phyloP scores from a whole-genome alignment of 495 filamentous ascomycete genomes.

The Trichoderma asperelloides region DNA sequence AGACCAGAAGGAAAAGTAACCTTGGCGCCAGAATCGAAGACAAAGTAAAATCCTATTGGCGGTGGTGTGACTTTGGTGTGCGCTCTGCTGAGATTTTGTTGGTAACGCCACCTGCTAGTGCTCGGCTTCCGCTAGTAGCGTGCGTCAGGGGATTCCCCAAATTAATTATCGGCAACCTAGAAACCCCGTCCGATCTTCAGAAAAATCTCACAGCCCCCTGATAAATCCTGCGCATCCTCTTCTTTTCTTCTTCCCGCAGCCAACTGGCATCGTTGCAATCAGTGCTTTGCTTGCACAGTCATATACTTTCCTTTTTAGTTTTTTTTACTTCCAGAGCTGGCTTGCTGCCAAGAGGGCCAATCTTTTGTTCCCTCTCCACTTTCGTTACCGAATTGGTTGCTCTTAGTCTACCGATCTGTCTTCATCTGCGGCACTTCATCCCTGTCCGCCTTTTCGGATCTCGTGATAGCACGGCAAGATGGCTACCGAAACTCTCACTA shows the following conservation, averaged over 20 bases:
- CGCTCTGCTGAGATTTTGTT: background rate
- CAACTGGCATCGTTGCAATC: background rate
- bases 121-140: background rate
- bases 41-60: background rate
- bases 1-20: background rate
- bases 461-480: slow-evolving; percentile 19
- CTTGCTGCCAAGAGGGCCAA: background rate
- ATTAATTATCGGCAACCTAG: background rate
- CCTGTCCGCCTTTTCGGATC: background rate
- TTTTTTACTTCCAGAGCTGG: background rate
- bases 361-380: background rate
- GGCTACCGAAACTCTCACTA: slow-evolving; percentile 59
- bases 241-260: background rate
- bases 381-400: background rate
- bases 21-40: background rate
- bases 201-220: background rate
- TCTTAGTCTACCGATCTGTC: background rate
- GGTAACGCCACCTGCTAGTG: slow-evolving; percentile 5
- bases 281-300: background rate
- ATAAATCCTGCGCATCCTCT: background rate
- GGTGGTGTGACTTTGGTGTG: background rate
- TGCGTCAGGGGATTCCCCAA: background rate
- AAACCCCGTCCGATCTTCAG: slow-evolving; percentile 5
- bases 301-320: background rate
- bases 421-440: background rate